Conservation (phyloP, 495 filamentous ascomycete genomes). For the Cercophora samala region DNA sequence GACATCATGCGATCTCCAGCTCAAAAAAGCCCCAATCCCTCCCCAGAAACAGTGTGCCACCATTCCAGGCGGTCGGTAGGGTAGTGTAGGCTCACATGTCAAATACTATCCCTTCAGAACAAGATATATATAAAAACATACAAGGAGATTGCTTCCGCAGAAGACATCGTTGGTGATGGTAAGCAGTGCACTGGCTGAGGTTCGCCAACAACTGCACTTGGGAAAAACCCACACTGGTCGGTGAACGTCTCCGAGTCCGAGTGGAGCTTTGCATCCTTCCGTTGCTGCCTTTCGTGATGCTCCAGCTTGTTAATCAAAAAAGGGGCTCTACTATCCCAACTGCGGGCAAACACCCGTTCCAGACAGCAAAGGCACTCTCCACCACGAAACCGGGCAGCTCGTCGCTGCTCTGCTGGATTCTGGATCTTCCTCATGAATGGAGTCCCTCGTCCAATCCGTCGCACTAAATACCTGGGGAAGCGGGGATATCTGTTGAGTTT, state of each 20-base stretch:
- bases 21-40: neutral
- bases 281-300: neutral
- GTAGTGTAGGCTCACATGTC: neutral
- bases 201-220: neutral
- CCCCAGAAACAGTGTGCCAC: neutral
- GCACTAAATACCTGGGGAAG: constrained; percentile 13
- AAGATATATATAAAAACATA: too few relatives aligned
- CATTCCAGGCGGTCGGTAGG: neutral
- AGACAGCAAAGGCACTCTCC: neutral
- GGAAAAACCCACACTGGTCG: neutral
- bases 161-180: neutral
- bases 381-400: neutral
- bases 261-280: neutral
- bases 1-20: neutral
- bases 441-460: constrained; percentile 1
- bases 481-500: constrained; percentile 1
- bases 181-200: neutral
- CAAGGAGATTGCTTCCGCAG: too few relatives aligned
- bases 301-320: neutral
- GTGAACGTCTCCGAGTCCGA: neutral
- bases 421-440: neutral
- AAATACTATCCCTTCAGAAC: too few relatives aligned
- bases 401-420: neutral
- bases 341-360: neutral
- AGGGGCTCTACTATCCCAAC: neutral